Percentiles rank a stretch among this genome's conserved stretches.
Conservation (phyloP, 345 rosid genomes). For the Gossypium thurberi region DNA sequence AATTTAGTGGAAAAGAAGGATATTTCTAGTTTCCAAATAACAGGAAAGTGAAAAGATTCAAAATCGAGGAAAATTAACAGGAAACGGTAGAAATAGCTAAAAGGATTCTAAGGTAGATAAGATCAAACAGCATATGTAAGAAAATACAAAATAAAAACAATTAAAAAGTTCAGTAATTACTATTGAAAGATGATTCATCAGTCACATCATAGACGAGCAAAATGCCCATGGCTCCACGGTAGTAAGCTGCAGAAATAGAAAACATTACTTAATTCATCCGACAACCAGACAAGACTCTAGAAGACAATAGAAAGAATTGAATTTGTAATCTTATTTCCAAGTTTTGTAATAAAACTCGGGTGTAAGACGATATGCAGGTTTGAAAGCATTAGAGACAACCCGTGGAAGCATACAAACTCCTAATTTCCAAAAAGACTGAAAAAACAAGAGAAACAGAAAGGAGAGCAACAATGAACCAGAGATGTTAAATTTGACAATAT, state of each 20-base stretch:
- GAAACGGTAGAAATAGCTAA: not conserved
- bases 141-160: constrained; percentile 12
- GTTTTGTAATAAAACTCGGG: not conserved
- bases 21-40: not conserved
- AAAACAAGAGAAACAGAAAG: not conserved
- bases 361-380: not conserved
- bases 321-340: not conserved
- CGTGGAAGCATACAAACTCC: constrained; percentile 1
- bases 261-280: not conserved
- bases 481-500: not conserved
- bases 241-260: constrained; percentile 66
- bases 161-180: constrained; percentile 35
- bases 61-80: not conserved
- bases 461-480: not conserved
- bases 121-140: constrained; percentile 7
- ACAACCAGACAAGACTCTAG: not conserved
- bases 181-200: constrained; percentile 97
- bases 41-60: not conserved
- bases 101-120: not conserved
- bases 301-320: not conserved
- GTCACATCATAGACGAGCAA: constrained; percentile 98
- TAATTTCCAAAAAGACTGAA: not conserved
- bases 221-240: constrained; percentile 99
- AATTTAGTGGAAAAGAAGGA: constrained; percentile 2
- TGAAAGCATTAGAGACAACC: not conserved